These are phyloP conservation scores for Penicillium fuscoglaucum DNA, from an alignment of 2,329 filamentous ascomycete genomes.

Conservation along the genomic window DNA sequence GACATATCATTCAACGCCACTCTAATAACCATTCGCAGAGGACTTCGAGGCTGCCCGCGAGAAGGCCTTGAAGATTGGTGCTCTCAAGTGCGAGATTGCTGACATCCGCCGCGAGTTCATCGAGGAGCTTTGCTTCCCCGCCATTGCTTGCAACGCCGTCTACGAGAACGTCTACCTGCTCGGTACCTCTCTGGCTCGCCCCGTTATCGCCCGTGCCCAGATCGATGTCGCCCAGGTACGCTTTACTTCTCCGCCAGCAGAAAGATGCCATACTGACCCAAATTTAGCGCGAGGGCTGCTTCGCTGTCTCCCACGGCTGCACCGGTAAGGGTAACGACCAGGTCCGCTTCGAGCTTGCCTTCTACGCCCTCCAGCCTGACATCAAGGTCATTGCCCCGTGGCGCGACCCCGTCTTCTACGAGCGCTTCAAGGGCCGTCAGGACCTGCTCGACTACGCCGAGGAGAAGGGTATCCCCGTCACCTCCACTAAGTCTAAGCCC, in stretches of 20 bases:
- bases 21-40: constrained; percentile 47
- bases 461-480: constrained; percentile 50
- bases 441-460: constrained; percentile 52
- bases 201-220: constrained; percentile 51
- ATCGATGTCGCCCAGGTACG: constrained; percentile 34
- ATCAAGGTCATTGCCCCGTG: constrained; percentile 54
- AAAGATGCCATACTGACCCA: background rate
- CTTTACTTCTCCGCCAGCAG: background rate
- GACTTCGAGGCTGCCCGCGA: constrained; percentile 71
- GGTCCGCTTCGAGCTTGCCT: constrained; percentile 53
- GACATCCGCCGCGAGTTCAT: constrained; percentile 74
- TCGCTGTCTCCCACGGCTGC: constrained; percentile 47
- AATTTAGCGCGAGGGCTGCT: constrained; percentile 45
- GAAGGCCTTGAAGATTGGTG: constrained; percentile 70
- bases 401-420: constrained; percentile 51
- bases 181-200: constrained; percentile 49
- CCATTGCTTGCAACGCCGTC: constrained; percentile 63
- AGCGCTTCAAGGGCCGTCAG: constrained; percentile 51
- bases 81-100: constrained; percentile 62
- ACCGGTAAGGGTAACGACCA: constrained; percentile 53
- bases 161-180: constrained; percentile 68
- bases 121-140: constrained; percentile 76
- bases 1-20: constrained; percentile 7
- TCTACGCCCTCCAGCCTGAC: constrained; percentile 50
- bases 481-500: constrained; percentile 51